Evolutionary conservation across 2,329 filamentous ascomycete species (phyloP).

Genomic region (Chaetomium sp.): DNA sequence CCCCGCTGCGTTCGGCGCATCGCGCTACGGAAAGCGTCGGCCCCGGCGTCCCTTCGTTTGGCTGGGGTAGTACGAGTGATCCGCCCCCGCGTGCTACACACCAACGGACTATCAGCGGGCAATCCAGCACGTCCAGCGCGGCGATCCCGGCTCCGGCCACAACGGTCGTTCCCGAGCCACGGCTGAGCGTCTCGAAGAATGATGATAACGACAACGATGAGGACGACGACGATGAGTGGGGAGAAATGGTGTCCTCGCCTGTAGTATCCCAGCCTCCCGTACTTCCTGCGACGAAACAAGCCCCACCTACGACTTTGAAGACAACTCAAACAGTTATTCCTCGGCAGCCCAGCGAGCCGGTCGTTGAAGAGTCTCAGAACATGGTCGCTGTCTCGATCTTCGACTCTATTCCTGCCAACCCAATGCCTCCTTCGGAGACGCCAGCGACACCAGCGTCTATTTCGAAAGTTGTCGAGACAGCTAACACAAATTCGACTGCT

Average conservation of each 20-base stretch:
- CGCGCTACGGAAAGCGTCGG: constrained; percentile 15
- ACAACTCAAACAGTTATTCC: no score
- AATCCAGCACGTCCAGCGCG: background rate
- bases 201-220: background rate
- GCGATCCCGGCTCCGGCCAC: no score
- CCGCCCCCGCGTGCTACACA: constrained; percentile 3
- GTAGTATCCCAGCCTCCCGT: constrained; percentile 2
- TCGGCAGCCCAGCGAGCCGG: no score
- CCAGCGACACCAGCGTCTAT: background rate
- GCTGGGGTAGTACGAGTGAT: constrained; percentile 18
- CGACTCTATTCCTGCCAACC: constrained; percentile 6
- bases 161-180: background rate
- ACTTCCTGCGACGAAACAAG: background rate
- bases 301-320: no score
- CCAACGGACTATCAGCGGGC: background rate
- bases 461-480: background rate
- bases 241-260: constrained; percentile 50
- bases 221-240: constrained; percentile 52
- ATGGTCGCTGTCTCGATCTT: constrained; percentile 19
- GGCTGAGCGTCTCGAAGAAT: background rate
- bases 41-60: constrained; percentile 19
- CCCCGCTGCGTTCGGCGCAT: constrained; percentile 9
- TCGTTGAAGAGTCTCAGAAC: no score
- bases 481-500: background rate
- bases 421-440: background rate